phyloP scores from a whole-genome alignment of 2,329 filamentous ascomycete genomes.

The Diplodia scrobiculata region DNA sequence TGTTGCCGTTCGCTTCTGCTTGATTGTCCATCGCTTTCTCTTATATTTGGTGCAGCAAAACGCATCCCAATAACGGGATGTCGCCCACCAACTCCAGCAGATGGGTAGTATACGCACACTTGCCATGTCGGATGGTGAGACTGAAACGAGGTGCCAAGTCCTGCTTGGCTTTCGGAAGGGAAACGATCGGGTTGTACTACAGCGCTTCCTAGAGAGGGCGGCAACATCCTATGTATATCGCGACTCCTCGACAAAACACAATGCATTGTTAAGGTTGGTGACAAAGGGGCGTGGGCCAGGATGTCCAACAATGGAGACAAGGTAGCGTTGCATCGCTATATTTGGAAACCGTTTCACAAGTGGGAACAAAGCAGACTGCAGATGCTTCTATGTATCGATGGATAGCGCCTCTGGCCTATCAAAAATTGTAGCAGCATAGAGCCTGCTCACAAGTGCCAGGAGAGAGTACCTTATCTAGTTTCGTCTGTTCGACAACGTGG shows the following conservation, averaged over 20 bases:
- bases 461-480: too few species aligned
- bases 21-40: not conserved
- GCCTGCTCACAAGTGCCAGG: too few species aligned
- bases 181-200: not conserved
- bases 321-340: too few species aligned
- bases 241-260: not conserved
- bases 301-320: too few species aligned
- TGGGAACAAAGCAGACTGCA: too few species aligned
- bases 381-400: too few species aligned
- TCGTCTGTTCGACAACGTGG: too few species aligned
- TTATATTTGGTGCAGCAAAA: not conserved
- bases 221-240: not conserved
- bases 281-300: not conserved
- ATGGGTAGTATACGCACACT: not conserved
- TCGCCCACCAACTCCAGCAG: not conserved
- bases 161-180: not conserved
- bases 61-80: not conserved
- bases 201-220: not conserved
- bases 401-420: too few species aligned
- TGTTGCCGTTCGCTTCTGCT: not conserved
- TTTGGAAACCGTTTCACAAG: too few species aligned
- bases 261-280: not conserved
- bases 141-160: not conserved
- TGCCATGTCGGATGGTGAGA: not conserved
- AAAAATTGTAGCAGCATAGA: too few species aligned